Base-by-base conservation (phyloP, 352 stramenopile genomes). In the Thalassiosira mediterranea region DNA sequence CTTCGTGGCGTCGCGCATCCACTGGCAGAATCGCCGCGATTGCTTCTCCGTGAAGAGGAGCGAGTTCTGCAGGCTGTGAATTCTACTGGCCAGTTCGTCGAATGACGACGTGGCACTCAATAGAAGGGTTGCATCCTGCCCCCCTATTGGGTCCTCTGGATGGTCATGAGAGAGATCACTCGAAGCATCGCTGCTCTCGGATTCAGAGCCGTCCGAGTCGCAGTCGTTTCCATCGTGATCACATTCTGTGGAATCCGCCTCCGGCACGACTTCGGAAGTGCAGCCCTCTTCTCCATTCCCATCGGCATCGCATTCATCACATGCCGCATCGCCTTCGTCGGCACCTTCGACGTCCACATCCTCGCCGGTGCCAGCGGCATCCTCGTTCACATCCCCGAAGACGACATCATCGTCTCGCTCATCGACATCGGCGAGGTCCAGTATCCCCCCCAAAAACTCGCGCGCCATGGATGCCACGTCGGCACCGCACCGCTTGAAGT, bases 401-500 rank as follows among this genome's bases (percentile, higher is more conserved):
- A 0, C 17, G 5, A 0, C 11, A 29, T 10, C 40, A 58, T 4
- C 57, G 29, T 13, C 0, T 26, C 19, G n/a, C 11, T 0, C 17
- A n/a, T 63, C 31, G 29, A 25, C 54, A 31, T 10, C 37, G 28
- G 17, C 51, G 29, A 68, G 32, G 19, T 65, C 57, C 28, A 76
- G 34, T 17, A 87, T 58, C 28, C 77, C 29, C 1, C 64, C 42
- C 46, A 91, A 76, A 69, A 86, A 89, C n/a, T 60, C 46, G 10
- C 74, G 40, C 2, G 76, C 83, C 40, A 81, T 76, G 3, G 57
- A 74, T 8, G 86, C 83, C 19, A 85, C 70, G 21, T 82, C 60
- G 34, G 64, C 60, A 11, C 86, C 86, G 63, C 86, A 90, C 47
- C 86, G 70, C 59, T 90, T 90, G 47, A 90, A 91, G 62, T 91